Evolutionary conservation across 2,329 filamentous ascomycete species (phyloP).

Genomic region (Periconia digitata): DNA sequence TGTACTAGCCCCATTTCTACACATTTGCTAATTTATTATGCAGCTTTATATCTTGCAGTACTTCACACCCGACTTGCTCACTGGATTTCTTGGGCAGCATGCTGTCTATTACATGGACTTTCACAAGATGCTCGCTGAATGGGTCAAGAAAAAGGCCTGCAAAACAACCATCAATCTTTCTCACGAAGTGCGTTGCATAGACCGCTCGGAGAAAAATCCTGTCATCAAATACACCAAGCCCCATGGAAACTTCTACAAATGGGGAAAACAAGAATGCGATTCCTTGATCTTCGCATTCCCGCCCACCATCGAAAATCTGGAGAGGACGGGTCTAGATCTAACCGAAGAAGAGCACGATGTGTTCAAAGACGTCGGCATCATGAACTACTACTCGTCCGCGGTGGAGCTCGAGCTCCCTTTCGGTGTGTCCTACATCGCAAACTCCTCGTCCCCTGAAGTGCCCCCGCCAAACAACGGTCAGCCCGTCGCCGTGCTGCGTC

Average conservation of each 20-base stretch:
- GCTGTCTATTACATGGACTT: slow-evolving; percentile 43
- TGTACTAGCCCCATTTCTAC: slow-evolving; percentile 16
- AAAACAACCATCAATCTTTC: slow-evolving; percentile 35
- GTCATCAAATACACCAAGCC: slow-evolving; percentile 37
- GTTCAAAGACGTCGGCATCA: slow-evolving; percentile 33
- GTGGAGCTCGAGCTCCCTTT: slow-evolving; percentile 38
- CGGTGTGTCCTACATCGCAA: slow-evolving; percentile 38
- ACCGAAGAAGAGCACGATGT: slow-evolving; percentile 35
- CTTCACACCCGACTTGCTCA: slow-evolving; percentile 42
- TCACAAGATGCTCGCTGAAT: slow-evolving; percentile 39
- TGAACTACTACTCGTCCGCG: slow-evolving; percentile 42
- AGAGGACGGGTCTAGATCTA: slow-evolving; percentile 35
- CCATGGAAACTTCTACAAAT: slow-evolving; percentile 29
- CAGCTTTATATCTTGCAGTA: slow-evolving; percentile 44
- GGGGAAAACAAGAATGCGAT: slow-evolving; percentile 37
- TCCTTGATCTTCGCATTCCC: slow-evolving; percentile 41
- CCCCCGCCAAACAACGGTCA: slow-evolving; percentile 38
- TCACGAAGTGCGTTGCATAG: slow-evolving; percentile 38
- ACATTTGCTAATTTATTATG: slow-evolving; percentile 28
- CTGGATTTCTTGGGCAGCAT: slow-evolving; percentile 38
- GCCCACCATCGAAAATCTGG: slow-evolving; percentile 35
- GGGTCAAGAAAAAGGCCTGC: slow-evolving; percentile 31
- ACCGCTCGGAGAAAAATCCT: slow-evolving; percentile 36
- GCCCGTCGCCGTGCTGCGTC: slow-evolving; percentile 38
- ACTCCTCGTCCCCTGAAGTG: slow-evolving; percentile 18